A percentile compares a stretch with the other conserved stretches of the same genome.
Evolutionary conservation across 345 rosid genomes (phyloP).

Genomic region (Angophora floribunda): DNA sequence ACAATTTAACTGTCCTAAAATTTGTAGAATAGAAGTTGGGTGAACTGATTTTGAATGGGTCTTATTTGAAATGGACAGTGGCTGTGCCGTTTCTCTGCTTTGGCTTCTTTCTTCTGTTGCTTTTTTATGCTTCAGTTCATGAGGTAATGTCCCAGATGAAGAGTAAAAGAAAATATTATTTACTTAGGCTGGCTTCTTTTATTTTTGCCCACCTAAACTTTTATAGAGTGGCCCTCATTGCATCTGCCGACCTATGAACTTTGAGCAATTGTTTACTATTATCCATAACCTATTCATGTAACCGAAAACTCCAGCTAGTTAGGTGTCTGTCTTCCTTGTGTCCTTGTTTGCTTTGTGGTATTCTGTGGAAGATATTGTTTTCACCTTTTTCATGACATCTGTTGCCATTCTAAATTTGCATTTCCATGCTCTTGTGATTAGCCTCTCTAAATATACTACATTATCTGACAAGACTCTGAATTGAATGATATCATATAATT

Average conservation of each 20-base stretch:
- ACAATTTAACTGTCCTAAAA: no score
- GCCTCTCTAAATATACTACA: no score
- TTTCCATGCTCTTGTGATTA: neutral
- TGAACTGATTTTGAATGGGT: no score
- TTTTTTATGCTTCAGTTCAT: no score
- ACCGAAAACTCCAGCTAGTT: neutral
- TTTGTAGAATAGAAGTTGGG: no score
- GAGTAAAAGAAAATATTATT: neutral
- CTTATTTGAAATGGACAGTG: no score
- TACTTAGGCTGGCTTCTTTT: neutral
- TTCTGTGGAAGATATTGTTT: neutral
- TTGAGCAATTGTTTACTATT: neutral
- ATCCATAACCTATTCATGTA: neutral
- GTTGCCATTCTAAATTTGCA: neutral
- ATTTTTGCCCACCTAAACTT: neutral
- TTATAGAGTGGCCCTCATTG: neutral
- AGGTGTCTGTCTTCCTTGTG: neutral
- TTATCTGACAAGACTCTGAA: no score
- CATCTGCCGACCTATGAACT: neutral
- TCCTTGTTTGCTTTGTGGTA: neutral
- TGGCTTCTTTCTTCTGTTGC: no score
- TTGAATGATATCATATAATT: no score
- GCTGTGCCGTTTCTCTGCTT: no score
- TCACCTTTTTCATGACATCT: no score
- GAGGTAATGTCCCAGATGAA: neutral